Evolutionary conservation across 2,329 filamentous ascomycete genomes (phyloP).

Genomic region (Alternaria brassicicola): DNA sequence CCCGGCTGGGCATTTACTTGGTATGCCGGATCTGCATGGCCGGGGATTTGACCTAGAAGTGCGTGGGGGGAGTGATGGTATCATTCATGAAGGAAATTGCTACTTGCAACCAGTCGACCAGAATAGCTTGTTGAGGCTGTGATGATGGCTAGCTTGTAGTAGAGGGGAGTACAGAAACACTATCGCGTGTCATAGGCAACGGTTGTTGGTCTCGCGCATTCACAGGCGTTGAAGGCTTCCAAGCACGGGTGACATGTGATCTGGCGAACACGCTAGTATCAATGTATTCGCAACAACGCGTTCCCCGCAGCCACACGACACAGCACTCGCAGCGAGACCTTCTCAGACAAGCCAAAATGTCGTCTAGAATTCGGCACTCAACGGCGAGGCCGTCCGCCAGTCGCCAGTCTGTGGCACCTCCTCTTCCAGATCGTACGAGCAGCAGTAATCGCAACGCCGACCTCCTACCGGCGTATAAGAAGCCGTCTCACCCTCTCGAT

Average conservation of each 20-base stretch:
- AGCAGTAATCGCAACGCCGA: conserved; percentile 14
- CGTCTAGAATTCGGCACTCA: conserved; percentile 26
- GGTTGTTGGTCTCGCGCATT: neutral
- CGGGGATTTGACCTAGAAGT: neutral
- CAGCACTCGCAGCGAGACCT: neutral
- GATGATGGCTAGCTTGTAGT: neutral
- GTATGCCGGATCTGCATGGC: neutral
- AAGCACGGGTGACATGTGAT: neutral
- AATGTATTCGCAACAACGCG: neutral
- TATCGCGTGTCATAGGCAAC: neutral
- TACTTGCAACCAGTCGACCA: neutral
- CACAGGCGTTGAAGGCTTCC: neutral
- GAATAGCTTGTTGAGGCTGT: neutral
- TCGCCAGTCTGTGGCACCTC: conserved; percentile 8
- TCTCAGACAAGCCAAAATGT: conserved; percentile 21
- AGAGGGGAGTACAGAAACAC: neutral
- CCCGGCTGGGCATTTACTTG: neutral
- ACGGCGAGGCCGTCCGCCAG: conserved; percentile 20
- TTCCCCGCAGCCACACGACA: neutral
- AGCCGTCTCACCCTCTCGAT: conserved; percentile 60
- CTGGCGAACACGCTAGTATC: conserved; percentile 6
- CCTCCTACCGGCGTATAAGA: conserved; percentile 59
- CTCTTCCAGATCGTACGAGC: conserved; percentile 8
- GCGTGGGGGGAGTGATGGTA: neutral
- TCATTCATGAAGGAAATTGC: neutral